Evolutionary conservation across 768 basidiomycete genomes (phyloP), one percentile per base, ranked within the genome.

Genomic region (Hortiboletus campestris): DNA sequence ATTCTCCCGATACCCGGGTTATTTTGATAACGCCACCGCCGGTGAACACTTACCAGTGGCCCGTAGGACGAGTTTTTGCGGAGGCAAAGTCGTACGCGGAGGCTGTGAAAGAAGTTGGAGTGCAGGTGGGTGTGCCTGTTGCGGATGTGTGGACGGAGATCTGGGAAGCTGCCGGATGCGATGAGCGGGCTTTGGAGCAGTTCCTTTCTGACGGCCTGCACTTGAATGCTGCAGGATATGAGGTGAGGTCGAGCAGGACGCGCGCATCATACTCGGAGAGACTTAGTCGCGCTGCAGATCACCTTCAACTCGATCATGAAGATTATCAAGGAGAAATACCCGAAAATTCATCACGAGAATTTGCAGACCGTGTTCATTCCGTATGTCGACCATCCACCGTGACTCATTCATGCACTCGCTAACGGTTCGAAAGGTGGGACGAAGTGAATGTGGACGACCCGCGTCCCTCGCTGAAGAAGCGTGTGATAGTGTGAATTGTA

Each of bases 21-120:
- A 74, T 97, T 49, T 76, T 98, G 53, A 83, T 95, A 55, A 90
- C 89, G 14, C 90, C 94, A 13, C 91, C 94, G 5, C 94, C 94
- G 2, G 79, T 93, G 50, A 89, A 87, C 63, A 83, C 83, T 6
- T 62, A 78, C 60, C 83, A 83, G 56, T 76, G 89, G 62, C 65
- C 63, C 38, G 79, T 42, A 80, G 91, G 12, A 66, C 32, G 34
- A 13, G 13, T 73, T 36, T 88, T 88, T 63, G 82, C 78, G 22
- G 75, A 74, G 20, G 89, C 91, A 17, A 80, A 73, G 55, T 63
- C 63, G 31, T 96, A 95, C 68, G 90, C 90, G 6, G 78, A 85
- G 48, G 88, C 84, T 22, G 89, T 86, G 46, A 76, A 74, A 53
- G 78, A 81, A 39, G 81, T 90, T 4, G 92, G 81, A 3, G 63